A percentile compares a stretch with the other conserved stretches of the same genome.
Conservation (phyloP, 1,139 yeast genomes). For the Yamadazyma kanchanaburiensis region DNA sequence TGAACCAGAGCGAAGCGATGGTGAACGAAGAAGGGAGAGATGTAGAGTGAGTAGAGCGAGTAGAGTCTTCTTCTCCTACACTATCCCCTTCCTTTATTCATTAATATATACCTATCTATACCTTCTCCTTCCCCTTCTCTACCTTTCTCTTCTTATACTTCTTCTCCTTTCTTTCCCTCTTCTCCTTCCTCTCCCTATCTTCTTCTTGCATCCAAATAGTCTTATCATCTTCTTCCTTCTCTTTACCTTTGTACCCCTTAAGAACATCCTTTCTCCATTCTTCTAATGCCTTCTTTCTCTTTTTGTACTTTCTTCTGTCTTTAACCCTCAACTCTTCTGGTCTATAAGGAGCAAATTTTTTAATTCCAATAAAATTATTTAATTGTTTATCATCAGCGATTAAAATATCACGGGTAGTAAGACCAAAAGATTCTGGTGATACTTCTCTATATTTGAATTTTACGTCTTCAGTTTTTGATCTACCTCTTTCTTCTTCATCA, state of each 20-base stretch:
- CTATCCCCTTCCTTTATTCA: too few species aligned
- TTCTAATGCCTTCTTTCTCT: conserved; percentile 66
- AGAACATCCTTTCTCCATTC: conserved; percentile 91
- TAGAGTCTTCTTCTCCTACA: too few species aligned
- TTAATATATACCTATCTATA: too few species aligned
- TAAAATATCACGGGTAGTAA: conserved; percentile 81
- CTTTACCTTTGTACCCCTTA: conserved; percentile 50
- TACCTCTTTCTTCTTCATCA: conserved; percentile 66
- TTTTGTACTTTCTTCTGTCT: conserved; percentile 85
- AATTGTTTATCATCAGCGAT: conserved; percentile 85
- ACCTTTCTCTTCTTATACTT: too few species aligned
- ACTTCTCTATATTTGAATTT: conserved; percentile 88
- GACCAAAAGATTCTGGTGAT: conserved; percentile 90
- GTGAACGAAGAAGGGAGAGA: too few species aligned
- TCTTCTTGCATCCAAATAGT: conserved; percentile 37
- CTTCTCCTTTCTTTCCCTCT: conserved; percentile 5
- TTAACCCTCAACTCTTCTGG: conserved; percentile 67
- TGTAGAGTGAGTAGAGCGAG: too few species aligned
- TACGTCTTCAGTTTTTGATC: conserved; percentile 41
- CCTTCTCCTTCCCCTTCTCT: too few species aligned
- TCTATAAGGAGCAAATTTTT: conserved; percentile 92
- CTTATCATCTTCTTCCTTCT: conserved; percentile 29
- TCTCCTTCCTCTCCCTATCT: conserved; percentile 3
- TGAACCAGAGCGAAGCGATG: too few species aligned
- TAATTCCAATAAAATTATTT: conserved; percentile 80